Conservation (phyloP, 371 early-diverging fungal species). For the Mortierella sp. region DNA sequence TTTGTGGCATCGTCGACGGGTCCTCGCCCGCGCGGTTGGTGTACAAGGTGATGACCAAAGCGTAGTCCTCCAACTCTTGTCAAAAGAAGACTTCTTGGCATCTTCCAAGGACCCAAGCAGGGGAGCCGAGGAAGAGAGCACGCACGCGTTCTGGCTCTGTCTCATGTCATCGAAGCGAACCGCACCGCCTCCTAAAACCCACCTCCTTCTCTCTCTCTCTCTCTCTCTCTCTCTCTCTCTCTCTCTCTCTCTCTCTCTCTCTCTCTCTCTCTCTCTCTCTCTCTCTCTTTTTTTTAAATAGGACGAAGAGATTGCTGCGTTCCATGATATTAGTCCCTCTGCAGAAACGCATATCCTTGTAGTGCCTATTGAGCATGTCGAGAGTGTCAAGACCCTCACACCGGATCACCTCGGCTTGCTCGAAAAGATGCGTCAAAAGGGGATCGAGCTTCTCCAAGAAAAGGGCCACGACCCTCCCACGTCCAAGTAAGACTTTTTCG, state of each 20-base stretch:
- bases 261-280: background rate
- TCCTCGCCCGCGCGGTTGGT: conserved; percentile 22
- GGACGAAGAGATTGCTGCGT: conserved; percentile 61
- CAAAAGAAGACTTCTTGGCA: too few relatives aligned
- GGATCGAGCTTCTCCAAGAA: conserved; percentile 27
- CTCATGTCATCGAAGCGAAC: background rate
- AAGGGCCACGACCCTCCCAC: conserved; percentile 30
- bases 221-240: too few relatives aligned
- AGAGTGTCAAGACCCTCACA: conserved; percentile 31
- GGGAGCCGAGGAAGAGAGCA: too few relatives aligned
- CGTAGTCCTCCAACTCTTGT: too few relatives aligned
- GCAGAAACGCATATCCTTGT: conserved; percentile 61
- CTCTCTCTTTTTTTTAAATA: conserved; percentile 6
- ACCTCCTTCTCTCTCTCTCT: too few relatives aligned
- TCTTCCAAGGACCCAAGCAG: too few relatives aligned
- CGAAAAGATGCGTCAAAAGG: conserved; percentile 38
- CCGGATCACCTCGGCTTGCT: conserved; percentile 23
- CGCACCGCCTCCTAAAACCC: too few relatives aligned
- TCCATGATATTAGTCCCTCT: conserved; percentile 63
- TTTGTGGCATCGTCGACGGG: conserved; percentile 43
- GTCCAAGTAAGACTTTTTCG: conserved; percentile 24
- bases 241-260: too few relatives aligned
- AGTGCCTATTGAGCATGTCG: conserved; percentile 58
- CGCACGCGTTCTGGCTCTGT: too few relatives aligned
- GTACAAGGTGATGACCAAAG: conserved; percentile 31